phyloP scores from a whole-genome alignment of 495 filamentous ascomycete species.

The Gamarada debralockiae region DNA sequence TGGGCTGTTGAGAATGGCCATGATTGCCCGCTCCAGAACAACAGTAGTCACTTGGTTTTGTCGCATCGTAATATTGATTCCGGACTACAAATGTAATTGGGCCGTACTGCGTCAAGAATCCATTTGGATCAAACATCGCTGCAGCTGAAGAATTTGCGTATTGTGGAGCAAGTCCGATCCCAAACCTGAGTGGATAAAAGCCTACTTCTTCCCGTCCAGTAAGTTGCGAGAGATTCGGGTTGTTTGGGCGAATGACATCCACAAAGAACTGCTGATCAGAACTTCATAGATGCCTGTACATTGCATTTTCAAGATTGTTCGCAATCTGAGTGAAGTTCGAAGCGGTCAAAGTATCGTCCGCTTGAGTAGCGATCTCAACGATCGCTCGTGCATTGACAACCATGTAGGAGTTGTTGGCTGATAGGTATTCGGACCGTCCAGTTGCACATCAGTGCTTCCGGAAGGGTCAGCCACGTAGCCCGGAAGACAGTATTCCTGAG shows the following conservation, averaged over 20 bases:
- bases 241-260: slow-evolving; percentile 38
- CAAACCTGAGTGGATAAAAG: too few species aligned
- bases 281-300: slow-evolving; percentile 36
- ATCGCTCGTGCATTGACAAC: slow-evolving; percentile 40
- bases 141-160: slow-evolving; percentile 31
- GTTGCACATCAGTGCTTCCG: slow-evolving; percentile 28
- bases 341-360: slow-evolving; percentile 26
- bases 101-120: slow-evolving; percentile 37
- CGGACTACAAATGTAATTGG: slow-evolving; percentile 41
- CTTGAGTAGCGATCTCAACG: slow-evolving; percentile 30
- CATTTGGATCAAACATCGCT: slow-evolving; percentile 32
- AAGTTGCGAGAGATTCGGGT: too few species aligned
- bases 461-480: slow-evolving; percentile 36
- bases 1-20: slow-evolving; percentile 42
- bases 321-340: slow-evolving; percentile 27
- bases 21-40: slow-evolving; percentile 44
- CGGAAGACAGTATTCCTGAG: slow-evolving; percentile 40
- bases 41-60: slow-evolving; percentile 37
- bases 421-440: slow-evolving; percentile 39
- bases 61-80: slow-evolving; percentile 35
- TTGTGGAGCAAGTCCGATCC: too few species aligned
- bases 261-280: slow-evolving; percentile 40
- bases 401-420: slow-evolving; percentile 45
- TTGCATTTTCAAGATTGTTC: slow-evolving; percentile 32
- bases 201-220: too few species aligned